Evolutionary conservation across 2,329 filamentous ascomycete genomes (phyloP).

Genomic region (Phyllosticta capitalensis): DNA sequence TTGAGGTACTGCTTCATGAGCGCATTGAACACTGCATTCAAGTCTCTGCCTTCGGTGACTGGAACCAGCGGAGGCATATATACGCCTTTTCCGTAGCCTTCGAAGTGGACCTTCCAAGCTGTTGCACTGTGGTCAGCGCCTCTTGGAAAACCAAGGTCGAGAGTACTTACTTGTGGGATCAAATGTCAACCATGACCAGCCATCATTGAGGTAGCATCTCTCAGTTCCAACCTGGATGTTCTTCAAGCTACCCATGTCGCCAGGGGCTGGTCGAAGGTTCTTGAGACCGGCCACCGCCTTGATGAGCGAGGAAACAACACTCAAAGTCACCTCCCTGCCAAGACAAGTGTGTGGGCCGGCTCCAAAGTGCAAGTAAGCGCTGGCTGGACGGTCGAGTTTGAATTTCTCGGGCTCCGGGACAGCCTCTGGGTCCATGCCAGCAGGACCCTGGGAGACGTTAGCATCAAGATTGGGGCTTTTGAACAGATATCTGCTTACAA

Average conservation of each 20-base stretch:
- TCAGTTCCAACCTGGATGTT: conserved; percentile 29
- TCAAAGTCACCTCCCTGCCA: conserved; percentile 32
- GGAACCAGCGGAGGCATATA: background rate
- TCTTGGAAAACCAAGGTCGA: too few species aligned
- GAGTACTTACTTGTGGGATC: conserved; percentile 38
- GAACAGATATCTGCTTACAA: conserved; percentile 14
- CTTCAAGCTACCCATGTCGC: conserved; percentile 38
- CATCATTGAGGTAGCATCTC: conserved; percentile 39
- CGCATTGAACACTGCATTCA: background rate
- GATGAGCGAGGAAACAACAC: conserved; percentile 33
- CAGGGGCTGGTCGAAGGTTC: conserved; percentile 37
- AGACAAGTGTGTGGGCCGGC: conserved; percentile 41
- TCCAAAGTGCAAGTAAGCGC: conserved; percentile 36
- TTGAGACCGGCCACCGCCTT: conserved; percentile 37
- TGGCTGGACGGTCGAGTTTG: conserved; percentile 32
- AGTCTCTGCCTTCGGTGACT: background rate
- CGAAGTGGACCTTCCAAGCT: conserved; percentile 11
- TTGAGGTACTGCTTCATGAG: background rate
- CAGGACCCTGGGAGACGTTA: conserved; percentile 20
- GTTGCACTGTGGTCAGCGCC: background rate
- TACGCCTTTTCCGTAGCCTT: conserved; percentile 8
- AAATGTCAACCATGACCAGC: conserved; percentile 38
- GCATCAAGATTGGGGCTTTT: too few species aligned
- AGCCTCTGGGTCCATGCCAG: conserved; percentile 30
- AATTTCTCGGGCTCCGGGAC: conserved; percentile 33